Percentiles rank a stretch among this genome's conserved stretches.
Conservation (phyloP, 495 filamentous ascomycete species). For the Trichodelitschia bisporula region DNA sequence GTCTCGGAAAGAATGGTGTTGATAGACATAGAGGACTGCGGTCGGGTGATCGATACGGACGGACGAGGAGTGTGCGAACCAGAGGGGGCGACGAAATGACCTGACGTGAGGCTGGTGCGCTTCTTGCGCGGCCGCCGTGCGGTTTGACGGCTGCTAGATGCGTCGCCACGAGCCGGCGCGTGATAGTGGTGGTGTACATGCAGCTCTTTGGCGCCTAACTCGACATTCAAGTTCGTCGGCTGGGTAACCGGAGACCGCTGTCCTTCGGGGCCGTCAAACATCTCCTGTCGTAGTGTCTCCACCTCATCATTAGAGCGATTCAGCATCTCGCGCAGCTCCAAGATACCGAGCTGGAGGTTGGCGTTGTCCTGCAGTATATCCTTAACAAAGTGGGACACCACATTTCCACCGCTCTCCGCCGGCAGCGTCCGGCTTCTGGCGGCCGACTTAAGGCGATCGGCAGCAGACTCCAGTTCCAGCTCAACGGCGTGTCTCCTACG, state of each 20-base stretch:
- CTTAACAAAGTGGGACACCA: constrained; percentile 81
- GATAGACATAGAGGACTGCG: constrained; percentile 21
- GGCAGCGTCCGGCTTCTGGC: constrained; percentile 34
- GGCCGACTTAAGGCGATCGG: constrained; percentile 52
- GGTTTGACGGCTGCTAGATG: neutral
- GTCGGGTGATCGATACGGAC: constrained; percentile 13
- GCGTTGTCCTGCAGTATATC: constrained; percentile 91
- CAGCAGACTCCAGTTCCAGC: constrained; percentile 49
- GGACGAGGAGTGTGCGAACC: constrained; percentile 21
- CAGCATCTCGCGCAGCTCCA: constrained; percentile 78
- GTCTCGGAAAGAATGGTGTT: constrained; percentile 38
- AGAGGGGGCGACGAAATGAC: constrained; percentile 31
- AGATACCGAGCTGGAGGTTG: constrained; percentile 68
- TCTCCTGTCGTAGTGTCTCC: constrained; percentile 57
- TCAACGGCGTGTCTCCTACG: constrained; percentile 46
- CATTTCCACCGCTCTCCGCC: constrained; percentile 22
- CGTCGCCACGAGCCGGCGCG: constrained; percentile 4
- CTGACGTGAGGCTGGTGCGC: constrained; percentile 29
- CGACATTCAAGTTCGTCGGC: constrained; percentile 34
- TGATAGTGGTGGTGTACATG: constrained; percentile 92
- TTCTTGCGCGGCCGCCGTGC: neutral
- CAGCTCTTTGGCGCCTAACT: constrained; percentile 40
- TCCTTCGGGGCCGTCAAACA: constrained; percentile 28
- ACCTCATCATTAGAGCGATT: constrained; percentile 87
- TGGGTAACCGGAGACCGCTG: constrained; percentile 25